Evolutionary conservation across 2,329 filamentous ascomycete species (phyloP), one percentile per base, ranked within the genome.

Genomic region (Emmonsiellopsis sp.): DNA sequence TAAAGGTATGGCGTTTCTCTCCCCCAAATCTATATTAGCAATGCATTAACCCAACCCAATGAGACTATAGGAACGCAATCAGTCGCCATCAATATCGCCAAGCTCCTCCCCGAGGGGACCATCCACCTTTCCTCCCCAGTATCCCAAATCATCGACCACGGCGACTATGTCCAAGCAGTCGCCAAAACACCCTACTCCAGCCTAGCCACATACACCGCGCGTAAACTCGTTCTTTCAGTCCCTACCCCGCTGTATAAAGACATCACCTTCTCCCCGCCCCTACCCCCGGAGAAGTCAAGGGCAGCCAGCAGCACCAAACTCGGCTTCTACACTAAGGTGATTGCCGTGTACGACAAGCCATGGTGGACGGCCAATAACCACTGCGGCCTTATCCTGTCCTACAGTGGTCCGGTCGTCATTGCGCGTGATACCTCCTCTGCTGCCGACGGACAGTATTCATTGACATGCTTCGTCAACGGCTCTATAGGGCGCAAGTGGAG

Each of bases 181-280:
- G 44, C 14, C 6, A 56, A 33, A 37, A 13, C 14, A 2, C 36
- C 36, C 36, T 39, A 39, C 36, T 39, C 27, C 1, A 42, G 7
- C 32, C 14, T 14, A 21, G 31, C 27, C 7, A 27, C 50, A n/a
- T 45, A 17, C 42, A 46, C 6, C 9, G 51, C 53, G 7, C 55
- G 55, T 2, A 75, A 74, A 44, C 65, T 71, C 31, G 72, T 81
- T 48, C 56, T 79, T 2, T 76, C 77, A 1, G 62, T 81, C 5
- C 74, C 78, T 0, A 76, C 72, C 5, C 71, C 77, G 6, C 63
- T 79, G 43, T 72, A 75, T 51, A 66, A 68, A 8, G 67, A 71
- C 6, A 71, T 82, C 27, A 63, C 62, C 3, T 77, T 81, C 61
- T 61, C 66, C 0, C 79, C 79, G 0, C 53, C 61, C 0, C 61